Conservation (phyloP, 306 rosid species). For the Quercus engelmannii region DNA sequence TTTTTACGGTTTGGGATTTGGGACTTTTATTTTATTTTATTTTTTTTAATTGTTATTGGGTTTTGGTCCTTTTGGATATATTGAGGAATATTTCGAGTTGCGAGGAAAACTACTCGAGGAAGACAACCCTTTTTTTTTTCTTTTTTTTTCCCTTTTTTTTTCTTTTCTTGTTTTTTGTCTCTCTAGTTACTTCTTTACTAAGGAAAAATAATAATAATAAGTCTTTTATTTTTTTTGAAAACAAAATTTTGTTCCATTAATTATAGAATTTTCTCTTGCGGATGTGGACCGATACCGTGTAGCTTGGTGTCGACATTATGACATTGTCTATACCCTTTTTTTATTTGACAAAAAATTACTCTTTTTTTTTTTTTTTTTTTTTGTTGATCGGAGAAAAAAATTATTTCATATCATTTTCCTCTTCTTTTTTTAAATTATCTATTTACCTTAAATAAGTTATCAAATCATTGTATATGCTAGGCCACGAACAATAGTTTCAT, state of each 20-base stretch:
- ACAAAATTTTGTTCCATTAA: background rate
- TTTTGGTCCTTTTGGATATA: background rate
- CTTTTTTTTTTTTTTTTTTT: too few relatives aligned
- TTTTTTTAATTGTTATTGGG: background rate
- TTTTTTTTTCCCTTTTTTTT: background rate
- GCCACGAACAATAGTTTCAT: too few relatives aligned
- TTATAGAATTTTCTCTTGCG: background rate
- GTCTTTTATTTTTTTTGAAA: background rate
- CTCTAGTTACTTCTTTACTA: background rate
- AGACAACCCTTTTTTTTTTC: background rate
- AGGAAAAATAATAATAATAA: background rate
- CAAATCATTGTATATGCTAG: too few relatives aligned
- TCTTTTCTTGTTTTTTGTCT: too few relatives aligned
- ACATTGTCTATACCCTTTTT: background rate
- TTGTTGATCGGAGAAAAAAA: too few relatives aligned
- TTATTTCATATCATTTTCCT: too few relatives aligned
- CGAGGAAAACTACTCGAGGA: constrained; percentile 3
- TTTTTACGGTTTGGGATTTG: background rate
- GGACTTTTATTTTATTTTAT: background rate
- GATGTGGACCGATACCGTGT: background rate
- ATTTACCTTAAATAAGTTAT: too few relatives aligned
- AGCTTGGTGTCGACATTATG: background rate
- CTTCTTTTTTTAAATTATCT: too few relatives aligned
- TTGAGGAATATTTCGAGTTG: background rate
- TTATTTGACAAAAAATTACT: background rate